Conservation (phyloP, 441 rosid species). For the Populus hybrid region DNA sequence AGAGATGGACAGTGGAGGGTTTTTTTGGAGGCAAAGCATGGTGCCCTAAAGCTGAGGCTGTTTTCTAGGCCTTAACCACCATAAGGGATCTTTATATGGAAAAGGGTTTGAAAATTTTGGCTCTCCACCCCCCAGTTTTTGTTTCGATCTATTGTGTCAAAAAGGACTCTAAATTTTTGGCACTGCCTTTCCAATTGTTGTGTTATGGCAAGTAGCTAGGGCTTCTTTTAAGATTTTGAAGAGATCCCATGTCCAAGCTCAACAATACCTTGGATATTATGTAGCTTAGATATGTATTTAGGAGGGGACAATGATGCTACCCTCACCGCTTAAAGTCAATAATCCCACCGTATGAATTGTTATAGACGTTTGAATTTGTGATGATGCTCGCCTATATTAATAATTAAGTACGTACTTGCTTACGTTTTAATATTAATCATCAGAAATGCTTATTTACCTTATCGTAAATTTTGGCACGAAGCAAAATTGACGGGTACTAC, state of each 20-base stretch:
- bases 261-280: not conserved
- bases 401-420: not conserved
- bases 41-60: not conserved
- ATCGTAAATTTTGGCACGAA: no score
- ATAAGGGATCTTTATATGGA: not conserved
- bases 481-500: no score
- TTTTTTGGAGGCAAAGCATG: not conserved
- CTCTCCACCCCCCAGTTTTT: not conserved
- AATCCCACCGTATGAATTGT: not conserved
- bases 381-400: not conserved
- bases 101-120: not conserved
- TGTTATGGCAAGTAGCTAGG: constrained; percentile 8
- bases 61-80: not conserved
- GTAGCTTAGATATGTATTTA: not conserved
- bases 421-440: not conserved
- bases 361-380: not conserved
- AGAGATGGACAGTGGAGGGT: not conserved
- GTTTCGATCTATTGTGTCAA: constrained; percentile 10
- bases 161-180: not conserved
- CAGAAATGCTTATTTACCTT: no score
- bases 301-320: constrained; percentile 7
- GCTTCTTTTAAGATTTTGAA: not conserved
- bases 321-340: not conserved
- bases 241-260: not conserved
- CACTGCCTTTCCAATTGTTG: not conserved